Base-by-base conservation (phyloP, 345 rosid species). In the Lepidium didymum region DNA sequence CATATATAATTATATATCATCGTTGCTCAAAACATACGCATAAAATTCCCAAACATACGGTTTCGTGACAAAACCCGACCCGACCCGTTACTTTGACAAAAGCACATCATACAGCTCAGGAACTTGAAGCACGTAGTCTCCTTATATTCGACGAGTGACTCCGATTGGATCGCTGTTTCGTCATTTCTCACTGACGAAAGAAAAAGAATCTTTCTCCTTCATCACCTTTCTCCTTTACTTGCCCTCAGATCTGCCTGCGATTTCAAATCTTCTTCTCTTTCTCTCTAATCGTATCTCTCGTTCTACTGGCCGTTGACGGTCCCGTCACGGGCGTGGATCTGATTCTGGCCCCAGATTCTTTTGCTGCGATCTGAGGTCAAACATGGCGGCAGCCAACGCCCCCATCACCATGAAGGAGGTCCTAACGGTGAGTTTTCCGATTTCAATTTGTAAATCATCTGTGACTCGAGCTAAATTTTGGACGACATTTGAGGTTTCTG, bases 401-500 rank as follows among this genome's bases (percentile, higher is more conserved):
- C 97, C 92, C 75, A 88, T 92, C 86, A 63, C 90, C 74, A 90
- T 92, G 98, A 88, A 88, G 80, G 98, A 92, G 83, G 93, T 87
- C 72, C 75, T 92, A 46, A 92, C 90, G 56, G 96, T 90, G 69
- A 80, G 90, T 71, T 53, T 29, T 70, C 60, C 50, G 10, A 69
- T 37, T 27, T n/a, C 78, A 52, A 1, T 36, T 8, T 35, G 42
- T 56, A 16, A 35, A 65, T 46, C 67, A 38, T 19, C 6, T 21
- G 45, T 29, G 36, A 77, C 62, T 64, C 77, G 43, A 65, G 69
- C 62, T 79, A 29, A 49, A 47, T 59, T 54, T 42, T 53, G 64
- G 25, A 52, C 33, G 42, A 18, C 54, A 29, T 66, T 29, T 5
- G 33, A 29, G 33, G 19, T 56, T 56, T 38, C 23, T 31, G 46